These are phyloP conservation scores for Diaporthe longicolla DNA, from an alignment of 2,329 filamentous ascomycete species.

Conservation along the genomic window DNA sequence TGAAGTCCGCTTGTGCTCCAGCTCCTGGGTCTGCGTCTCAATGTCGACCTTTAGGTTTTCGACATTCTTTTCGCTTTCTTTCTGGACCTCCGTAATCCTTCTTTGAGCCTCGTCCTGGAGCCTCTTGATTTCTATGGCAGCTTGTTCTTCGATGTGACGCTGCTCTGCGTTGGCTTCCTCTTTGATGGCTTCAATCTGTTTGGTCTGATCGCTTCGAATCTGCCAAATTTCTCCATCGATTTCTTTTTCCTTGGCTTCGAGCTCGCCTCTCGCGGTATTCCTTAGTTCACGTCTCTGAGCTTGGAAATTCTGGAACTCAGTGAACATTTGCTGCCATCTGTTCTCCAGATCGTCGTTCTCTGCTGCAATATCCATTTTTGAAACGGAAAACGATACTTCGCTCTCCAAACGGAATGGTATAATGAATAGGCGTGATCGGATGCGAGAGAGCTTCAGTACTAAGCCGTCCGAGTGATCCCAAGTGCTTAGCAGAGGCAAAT, in stretches of 20 bases:
- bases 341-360: not conserved
- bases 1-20: not conserved
- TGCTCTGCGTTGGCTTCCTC: not conserved
- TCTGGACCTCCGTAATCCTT: not conserved
- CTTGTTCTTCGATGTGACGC: not conserved
- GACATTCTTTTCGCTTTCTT: not conserved
- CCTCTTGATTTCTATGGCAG: not conserved
- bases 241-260: not conserved
- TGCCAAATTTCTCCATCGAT: not conserved
- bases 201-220: not conserved
- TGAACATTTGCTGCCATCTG: not conserved
- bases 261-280: not conserved
- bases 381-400: no score
- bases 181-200: not conserved
- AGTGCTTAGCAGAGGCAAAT: no score
- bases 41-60: not conserved
- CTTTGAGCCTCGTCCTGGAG: not conserved
- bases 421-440: no score
- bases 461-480: not conserved
- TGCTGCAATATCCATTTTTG: not conserved
- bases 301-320: conserved; percentile 7
- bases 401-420: not conserved
- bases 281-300: not conserved
- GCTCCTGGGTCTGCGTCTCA: not conserved
- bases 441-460: no score